Conservation (phyloP, 2,329 filamentous ascomycete species). For the Penicillium palitans region DNA sequence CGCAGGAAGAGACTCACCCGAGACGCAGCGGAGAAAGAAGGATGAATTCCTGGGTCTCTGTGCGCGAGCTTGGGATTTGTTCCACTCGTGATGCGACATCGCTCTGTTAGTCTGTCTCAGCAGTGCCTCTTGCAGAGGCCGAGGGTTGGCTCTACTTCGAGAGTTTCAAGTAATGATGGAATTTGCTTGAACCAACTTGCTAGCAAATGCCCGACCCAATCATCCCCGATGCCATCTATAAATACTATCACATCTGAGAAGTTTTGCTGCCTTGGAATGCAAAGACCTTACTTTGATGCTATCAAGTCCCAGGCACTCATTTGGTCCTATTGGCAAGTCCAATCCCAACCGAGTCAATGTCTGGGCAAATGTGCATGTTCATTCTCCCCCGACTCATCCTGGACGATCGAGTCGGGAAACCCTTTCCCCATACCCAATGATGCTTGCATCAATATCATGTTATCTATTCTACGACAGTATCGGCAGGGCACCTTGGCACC, state of each 20-base stretch:
- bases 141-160: background rate
- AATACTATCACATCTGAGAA: background rate
- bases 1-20: constrained; percentile 77
- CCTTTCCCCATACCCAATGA: constrained; percentile 16
- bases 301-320: background rate
- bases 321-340: background rate
- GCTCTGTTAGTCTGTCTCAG: background rate
- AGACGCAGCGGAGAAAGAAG: constrained; percentile 80
- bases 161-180: constrained; percentile 9
- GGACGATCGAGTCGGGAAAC: constrained; percentile 11
- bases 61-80: constrained; percentile 90
- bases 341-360: background rate
- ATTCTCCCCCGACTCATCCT: constrained; percentile 14
- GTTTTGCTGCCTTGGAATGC: background rate
- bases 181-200: constrained; percentile 5
- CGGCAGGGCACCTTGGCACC: constrained; percentile 4
- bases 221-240: background rate
- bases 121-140: background rate
- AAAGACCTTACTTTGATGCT: background rate
- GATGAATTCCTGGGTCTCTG: constrained; percentile 89
- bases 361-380: constrained; percentile 3
- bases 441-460: constrained; percentile 28
- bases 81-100: constrained; percentile 70
- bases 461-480: constrained; percentile 21
- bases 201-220: background rate